phyloP scores from a whole-genome alignment of 169 alveolate genomes.

The Eimeria necatrix region DNA sequence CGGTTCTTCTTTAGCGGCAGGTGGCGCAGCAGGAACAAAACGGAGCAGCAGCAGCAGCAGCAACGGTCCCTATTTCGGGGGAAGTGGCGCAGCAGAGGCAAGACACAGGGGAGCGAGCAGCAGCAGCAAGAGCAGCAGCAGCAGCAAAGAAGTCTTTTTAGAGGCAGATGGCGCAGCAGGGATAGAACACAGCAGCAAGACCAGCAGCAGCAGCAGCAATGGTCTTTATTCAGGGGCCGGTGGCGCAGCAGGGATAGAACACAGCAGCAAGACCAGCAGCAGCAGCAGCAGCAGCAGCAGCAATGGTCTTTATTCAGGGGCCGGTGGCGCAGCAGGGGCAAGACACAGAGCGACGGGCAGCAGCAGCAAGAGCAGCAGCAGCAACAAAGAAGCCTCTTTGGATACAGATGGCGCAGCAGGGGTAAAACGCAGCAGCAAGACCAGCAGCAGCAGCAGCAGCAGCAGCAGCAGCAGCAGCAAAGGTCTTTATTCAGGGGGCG shows the following conservation, averaged over 20 bases:
- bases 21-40: too few species aligned
- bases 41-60: not conserved
- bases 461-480: not conserved
- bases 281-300: not conserved
- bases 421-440: not conserved
- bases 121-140: constrained; percentile 30
- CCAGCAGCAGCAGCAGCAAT: constrained; percentile 25
- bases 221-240: not conserved
- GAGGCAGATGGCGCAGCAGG: not conserved
- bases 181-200: too few species aligned
- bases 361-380: not conserved
- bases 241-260: not conserved
- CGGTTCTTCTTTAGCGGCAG: not conserved
- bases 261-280: not conserved
- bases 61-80: not conserved
- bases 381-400: not conserved
- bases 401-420: not conserved
- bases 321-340: not conserved
- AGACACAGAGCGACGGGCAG: not conserved
- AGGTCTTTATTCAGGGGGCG: not conserved
- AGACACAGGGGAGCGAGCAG: not conserved
- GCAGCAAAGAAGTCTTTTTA: not conserved
- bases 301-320: not conserved
- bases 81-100: not conserved
- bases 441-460: constrained; percentile 32